Conservation (phyloP, 2,329 filamentous ascomycete species). For the Fusarium oligoseptatum region DNA sequence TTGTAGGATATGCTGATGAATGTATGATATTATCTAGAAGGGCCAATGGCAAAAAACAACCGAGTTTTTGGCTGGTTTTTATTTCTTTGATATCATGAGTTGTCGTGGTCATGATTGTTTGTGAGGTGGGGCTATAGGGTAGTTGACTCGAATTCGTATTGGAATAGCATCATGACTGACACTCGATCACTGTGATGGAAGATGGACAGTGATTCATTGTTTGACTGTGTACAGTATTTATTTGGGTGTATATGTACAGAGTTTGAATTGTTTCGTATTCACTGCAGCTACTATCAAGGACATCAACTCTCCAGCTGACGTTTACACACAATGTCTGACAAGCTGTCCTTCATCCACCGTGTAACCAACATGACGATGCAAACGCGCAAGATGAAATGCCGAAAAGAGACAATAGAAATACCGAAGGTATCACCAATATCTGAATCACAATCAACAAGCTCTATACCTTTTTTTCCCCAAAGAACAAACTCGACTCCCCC, state of each 20-base stretch:
- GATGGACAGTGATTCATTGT: background rate
- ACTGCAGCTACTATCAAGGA: background rate
- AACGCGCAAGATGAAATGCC: background rate
- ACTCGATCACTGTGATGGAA: background rate
- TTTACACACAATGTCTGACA: background rate
- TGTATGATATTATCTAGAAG: too few species aligned
- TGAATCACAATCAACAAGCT: background rate
- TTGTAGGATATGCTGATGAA: background rate
- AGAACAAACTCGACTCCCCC: background rate
- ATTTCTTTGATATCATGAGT: background rate
- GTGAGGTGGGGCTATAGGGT: constrained; percentile 31
- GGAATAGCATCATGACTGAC: background rate
- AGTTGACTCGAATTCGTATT: background rate
- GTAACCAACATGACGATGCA: constrained; percentile 9
- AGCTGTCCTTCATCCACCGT: background rate
- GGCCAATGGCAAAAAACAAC: background rate
- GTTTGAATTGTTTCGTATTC: background rate
- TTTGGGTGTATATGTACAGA: rapidly evolving
- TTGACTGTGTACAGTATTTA: too few species aligned
- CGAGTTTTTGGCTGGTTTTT: constrained; percentile 1
- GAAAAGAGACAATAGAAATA: background rate
- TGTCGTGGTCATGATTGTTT: background rate
- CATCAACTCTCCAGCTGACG: background rate
- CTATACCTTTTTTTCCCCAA: background rate
- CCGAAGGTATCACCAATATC: background rate